Evolutionary conservation across 768 basidiomycete genomes (phyloP), one percentile per base, ranked within the genome.

Genomic region (Boletus bicolor): DNA sequence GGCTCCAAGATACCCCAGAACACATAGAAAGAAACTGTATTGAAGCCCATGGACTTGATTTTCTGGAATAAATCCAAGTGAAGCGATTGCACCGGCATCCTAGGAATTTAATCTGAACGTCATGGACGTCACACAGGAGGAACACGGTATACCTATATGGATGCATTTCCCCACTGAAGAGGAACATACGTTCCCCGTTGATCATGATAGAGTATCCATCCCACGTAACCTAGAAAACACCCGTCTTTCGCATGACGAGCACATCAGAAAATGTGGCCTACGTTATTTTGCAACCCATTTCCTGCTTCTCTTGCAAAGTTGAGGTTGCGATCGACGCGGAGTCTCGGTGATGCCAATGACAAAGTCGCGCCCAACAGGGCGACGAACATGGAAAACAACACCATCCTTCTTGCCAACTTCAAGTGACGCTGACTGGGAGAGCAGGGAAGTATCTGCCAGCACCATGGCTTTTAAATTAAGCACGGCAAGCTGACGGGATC

Each of bases 101-200:
- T 68, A 35, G 15, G 32, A 28, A 24, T 36, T 21, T 10, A 24
- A 26, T 17, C 42, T 50, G 24, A 56, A 30, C 24, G 6, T 42
- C 7, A 15, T 44, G 12, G 41, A 51, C 7, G 44, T 30, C 2
- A 38, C 10, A n/a, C 1, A 17, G 15, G 39, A 7, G 24, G 38
- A 42, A 26, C 1, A 32, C 1, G 37, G 6, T 10, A 39, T 57
- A 65, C 58, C 84, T 74, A 78, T 81, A 85, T 15, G 85, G 79
- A 62, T 86, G 84, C 51, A 84, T 72, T 65, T 87, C 85, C 28
- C 84, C 85, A 10, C 80, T 81, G 38, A 82, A 77, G 43, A 85
- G 75, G 68, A 84, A 84, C 24, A 79, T 60, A 7, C 83, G 75
- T 58, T 84, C 81, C 7, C 81, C 82, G 0, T 78, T 72, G 44